These are phyloP conservation scores for Chaetomium globosum DNA, from an alignment of 2,329 filamentous ascomycete genomes.

Conservation along the genomic window DNA sequence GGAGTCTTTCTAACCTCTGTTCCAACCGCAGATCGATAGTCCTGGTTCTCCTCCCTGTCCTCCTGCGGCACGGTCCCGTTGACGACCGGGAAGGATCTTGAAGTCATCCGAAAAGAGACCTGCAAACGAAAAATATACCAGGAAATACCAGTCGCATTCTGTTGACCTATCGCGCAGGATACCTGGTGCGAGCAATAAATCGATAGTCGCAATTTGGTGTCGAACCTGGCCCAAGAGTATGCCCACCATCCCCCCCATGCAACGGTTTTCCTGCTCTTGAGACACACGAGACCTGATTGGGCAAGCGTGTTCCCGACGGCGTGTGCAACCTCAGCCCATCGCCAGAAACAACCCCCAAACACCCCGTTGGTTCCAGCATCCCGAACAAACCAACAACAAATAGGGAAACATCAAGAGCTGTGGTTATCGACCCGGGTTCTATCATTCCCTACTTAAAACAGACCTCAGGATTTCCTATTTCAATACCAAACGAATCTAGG, in stretches of 20 bases:
- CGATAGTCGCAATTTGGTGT: background rate
- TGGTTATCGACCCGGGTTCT: background rate
- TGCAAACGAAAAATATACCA: background rate
- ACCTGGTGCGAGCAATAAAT: background rate
- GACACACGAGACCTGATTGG: background rate
- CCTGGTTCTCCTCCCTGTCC: background rate
- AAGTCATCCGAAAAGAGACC: background rate
- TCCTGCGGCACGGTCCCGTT: constrained; percentile 13
- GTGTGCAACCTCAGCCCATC: background rate
- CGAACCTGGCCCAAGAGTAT: background rate
- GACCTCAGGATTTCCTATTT: background rate
- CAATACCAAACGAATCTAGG: background rate
- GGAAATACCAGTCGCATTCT: background rate
- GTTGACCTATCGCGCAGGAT: background rate
- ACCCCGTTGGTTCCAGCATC: background rate
- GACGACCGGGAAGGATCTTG: constrained; percentile 8
- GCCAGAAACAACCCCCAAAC: constrained; percentile 3
- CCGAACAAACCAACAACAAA: background rate
- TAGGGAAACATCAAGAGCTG: background rate
- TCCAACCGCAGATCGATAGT: background rate
- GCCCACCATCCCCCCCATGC: background rate
- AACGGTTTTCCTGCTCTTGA: background rate
- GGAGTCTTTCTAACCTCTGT: background rate
- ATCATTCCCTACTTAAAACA: background rate
- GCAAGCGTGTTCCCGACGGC: background rate